Base-by-base conservation (phyloP, 345 rosid genomes). In the Brassica juncea region DNA sequence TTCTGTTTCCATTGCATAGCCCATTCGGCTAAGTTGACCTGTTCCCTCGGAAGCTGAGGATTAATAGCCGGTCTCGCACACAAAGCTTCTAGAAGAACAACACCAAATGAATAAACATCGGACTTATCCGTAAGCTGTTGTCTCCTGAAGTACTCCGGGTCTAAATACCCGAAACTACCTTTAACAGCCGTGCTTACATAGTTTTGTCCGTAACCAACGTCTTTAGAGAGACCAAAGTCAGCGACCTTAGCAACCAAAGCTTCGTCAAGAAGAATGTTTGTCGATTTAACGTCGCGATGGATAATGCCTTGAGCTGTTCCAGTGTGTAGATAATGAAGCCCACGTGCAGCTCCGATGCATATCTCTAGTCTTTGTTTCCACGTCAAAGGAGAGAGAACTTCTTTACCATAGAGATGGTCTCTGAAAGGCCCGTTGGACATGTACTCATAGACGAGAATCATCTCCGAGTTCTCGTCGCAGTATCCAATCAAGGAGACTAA, bases 301-400 rank as follows among this genome's bases (percentile, higher is more conserved):
- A 91, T 91, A 70, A 91, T 91, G 6, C 97, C 97, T 64, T 91
- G 94, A 44, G 97, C 92, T 28, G 97, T 89, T 9, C 97, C 97
- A 0, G 97, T 91, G 74, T 91, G 94, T 65, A 91, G 72, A 70
- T 91, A 91, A 72, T 91, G 97, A 73, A 89, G 89, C 6, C 96
- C 97, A 0, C 93, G 88, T 31, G 97, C 94, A 5, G 97, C 76
- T 44, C 94, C 97, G 0, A 91, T 91, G 71, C 81, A 83, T 71
- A 91, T 89, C 84, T 89, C 97, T 2, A 91, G 85, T 70, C 97
- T 67, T 42, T 89, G 91, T 70, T 89, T 89, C 97, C 97, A 91
- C 2, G 92, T 67, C 84, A 91, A 15, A 9, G 92, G 83, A 11
- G 89, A 58, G 77, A 73, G 21, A 71, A 61, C 47, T 39, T 88